Base-by-base conservation (phyloP, 768 basidiomycete species). In the Boletus rubroflammeus region DNA sequence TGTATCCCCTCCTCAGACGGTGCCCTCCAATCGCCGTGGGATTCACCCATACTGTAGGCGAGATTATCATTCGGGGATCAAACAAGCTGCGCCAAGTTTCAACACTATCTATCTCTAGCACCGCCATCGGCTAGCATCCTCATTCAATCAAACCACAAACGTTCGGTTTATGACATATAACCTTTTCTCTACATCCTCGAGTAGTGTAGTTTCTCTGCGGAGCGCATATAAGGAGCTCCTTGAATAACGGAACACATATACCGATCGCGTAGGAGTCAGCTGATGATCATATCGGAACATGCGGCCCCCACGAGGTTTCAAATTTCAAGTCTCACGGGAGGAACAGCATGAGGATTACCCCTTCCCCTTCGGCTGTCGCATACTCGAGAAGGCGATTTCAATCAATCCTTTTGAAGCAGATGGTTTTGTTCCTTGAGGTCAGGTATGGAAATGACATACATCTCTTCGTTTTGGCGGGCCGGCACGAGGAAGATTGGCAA, bases 261-360 rank as follows among this genome's bases (percentile, higher is more conserved):
- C 34, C 32, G 17, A 58, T 29, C 28, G 8, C 51, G 36, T 21
- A 41, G 4, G 36, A 34, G 54, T 61, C 59, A 58, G 53, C 53
- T 64, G 59, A 67, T 48, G 39, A 53, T 59, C 58, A 53, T 47
- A 62, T 62, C 57, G 36, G 9, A 29, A 56, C 65, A 67, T 62
- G 65, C 52, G 65, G 53, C 23, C 25, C 32, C 47, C 68, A 68
- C 56, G 68, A 61, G 63, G 66, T 53, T 47, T 29, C 59, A 34
- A 56, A 56, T 56, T 49, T 60, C 58, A 47, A 50, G 41, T 52
- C 58, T 38, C 57, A 50, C 32, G 54, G 40, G 23, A 52, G 47
- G 32, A 43, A 39, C 39, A 51, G 35, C 62, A 60, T 51, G 58
- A 57, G 50, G 53, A 40, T 43, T 21, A 19, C 34, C 53, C 32